These are phyloP conservation scores for Nakaseomyces uthaithaninus DNA, from an alignment of 1,139 yeast species.

Conservation along the genomic window DNA sequence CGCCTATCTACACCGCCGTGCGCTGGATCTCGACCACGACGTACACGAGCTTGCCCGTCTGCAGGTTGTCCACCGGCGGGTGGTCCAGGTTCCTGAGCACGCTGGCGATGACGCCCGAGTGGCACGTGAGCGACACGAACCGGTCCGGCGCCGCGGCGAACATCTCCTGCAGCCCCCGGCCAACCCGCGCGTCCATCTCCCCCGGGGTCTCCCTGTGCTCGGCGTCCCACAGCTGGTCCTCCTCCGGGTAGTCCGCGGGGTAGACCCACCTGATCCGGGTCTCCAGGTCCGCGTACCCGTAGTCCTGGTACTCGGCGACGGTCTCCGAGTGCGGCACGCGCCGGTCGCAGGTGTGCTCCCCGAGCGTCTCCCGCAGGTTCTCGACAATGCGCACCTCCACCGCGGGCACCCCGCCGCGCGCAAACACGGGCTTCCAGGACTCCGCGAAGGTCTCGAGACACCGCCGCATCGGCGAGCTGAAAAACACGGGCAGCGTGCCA, in stretches of 20 bases:
- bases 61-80: slow-evolving; percentile 42
- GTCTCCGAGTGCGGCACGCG: slow-evolving; percentile 32
- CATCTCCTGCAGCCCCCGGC: slow-evolving; percentile 34
- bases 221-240: slow-evolving; percentile 38
- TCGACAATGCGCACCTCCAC: slow-evolving; percentile 37
- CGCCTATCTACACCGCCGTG: too few relatives aligned
- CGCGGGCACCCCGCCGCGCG: slow-evolving; percentile 1
- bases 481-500: slow-evolving; percentile 48
- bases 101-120: slow-evolving; percentile 53
- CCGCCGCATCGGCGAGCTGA: slow-evolving; percentile 58
- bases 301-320: slow-evolving; percentile 19
- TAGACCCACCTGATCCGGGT: slow-evolving; percentile 35
- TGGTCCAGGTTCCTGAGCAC: slow-evolving; percentile 46
- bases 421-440: slow-evolving; percentile 48
- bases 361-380: slow-evolving; percentile 57
- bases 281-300: slow-evolving; percentile 12
- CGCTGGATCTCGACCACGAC: slow-evolving; percentile 39
- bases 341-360: slow-evolving; percentile 60
- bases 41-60: slow-evolving; percentile 58
- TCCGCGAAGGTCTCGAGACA: slow-evolving; percentile 49
- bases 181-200: slow-evolving; percentile 45
- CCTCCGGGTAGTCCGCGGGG: slow-evolving; percentile 41
- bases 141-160: slow-evolving; percentile 32
- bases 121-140: slow-evolving; percentile 46
- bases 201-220: slow-evolving; percentile 40